Evolutionary conservation across 169 alveolate species (phyloP), one percentile per base, ranked within the genome.

Genomic region (Eimeria sp.): DNA sequence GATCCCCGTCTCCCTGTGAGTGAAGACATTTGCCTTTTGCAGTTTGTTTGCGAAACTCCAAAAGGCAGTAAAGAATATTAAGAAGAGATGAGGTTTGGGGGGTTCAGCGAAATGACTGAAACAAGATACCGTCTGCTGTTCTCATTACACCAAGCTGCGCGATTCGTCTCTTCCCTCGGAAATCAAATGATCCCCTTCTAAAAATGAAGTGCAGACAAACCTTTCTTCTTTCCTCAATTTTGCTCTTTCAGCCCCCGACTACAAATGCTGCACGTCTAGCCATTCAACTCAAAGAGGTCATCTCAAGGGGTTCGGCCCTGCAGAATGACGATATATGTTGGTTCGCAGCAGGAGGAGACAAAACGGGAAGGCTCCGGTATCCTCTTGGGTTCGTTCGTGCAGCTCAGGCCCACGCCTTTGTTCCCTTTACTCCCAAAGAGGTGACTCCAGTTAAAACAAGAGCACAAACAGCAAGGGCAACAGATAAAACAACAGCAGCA

Each of bases 131-230:
- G 63, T 54, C 63, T 54, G 63, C 63, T 16, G 22, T 16, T 11
- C 18, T 54, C 63, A 11, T 54, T 54, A 16, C 63, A 11, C 63
- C 22, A 9, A 3, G 63, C 63, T 11, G 6, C 18, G 4, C 18
- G 63, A 54, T 54, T 54, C 63, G 6, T 54, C 18, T 54, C 63
- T 54, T 54, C 11, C 63, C 0, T 11, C 18, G 22, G 4, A 54
- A 54, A 16, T 9, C 63, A 54, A 54, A 34, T 34, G 22, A 54
- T 54, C 63, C 18, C 4, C 18, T 9, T 54, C 0, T 27, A 22
- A 72, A 72, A 49, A 72, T 72, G 82, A 72, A 72, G 49, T 72
- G 49, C 49, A 72, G 82, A n/a, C 49, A 30, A 5, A 20, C 82
- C 22, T 25, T 27, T 20, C 49, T 72, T 2, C 82, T 72, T 20